A percentile compares a stretch with the other conserved stretches of the same genome.
Conservation (phyloP, 2,329 filamentous ascomycete genomes). For the Drechslerella dactyloides region DNA sequence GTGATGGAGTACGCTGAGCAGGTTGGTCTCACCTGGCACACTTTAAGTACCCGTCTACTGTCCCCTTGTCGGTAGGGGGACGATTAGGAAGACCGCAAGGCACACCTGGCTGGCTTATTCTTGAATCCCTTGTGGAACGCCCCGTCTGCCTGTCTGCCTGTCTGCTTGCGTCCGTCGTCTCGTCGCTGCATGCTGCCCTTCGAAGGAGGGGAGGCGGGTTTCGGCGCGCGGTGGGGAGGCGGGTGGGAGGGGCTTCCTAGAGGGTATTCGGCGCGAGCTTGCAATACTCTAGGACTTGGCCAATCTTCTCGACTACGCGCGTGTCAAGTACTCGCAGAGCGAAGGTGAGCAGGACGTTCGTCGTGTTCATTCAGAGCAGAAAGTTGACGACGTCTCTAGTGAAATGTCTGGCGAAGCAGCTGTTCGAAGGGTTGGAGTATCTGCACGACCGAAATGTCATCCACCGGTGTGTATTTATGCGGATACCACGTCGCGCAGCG, state of each 20-base stretch:
- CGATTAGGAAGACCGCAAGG: slow-evolving; percentile 51
- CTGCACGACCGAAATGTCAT: slow-evolving; percentile 57
- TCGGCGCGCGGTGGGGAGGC: slow-evolving; percentile 21
- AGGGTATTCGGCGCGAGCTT: slow-evolving; percentile 50
- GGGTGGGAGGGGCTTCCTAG: slow-evolving; percentile 25
- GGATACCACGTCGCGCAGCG: background rate
- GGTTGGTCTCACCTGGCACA: slow-evolving; percentile 55
- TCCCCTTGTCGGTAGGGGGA: too few species aligned
- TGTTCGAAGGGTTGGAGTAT: slow-evolving; percentile 58
- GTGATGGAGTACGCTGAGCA: slow-evolving; percentile 59
- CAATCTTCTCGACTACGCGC: slow-evolving; percentile 57
- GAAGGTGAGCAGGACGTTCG: slow-evolving; percentile 55
- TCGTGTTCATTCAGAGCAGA: background rate
- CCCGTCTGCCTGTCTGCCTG: slow-evolving; percentile 9
- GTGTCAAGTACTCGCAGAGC: slow-evolving; percentile 57
- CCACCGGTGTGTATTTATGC: slow-evolving; percentile 55
- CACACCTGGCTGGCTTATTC: slow-evolving; percentile 54
- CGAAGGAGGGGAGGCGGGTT: slow-evolving; percentile 7
- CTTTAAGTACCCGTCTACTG: slow-evolving; percentile 15
- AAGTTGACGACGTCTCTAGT: slow-evolving; percentile 51
- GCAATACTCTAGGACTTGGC: slow-evolving; percentile 57
- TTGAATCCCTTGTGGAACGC: slow-evolving; percentile 49
- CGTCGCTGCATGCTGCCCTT: background rate
- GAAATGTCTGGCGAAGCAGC: slow-evolving; percentile 58
- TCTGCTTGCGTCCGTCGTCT: background rate